These are phyloP conservation scores for Botrytis cinerea DNA, from an alignment of 2,329 filamentous ascomycete genomes.

Conservation along the genomic window DNA sequence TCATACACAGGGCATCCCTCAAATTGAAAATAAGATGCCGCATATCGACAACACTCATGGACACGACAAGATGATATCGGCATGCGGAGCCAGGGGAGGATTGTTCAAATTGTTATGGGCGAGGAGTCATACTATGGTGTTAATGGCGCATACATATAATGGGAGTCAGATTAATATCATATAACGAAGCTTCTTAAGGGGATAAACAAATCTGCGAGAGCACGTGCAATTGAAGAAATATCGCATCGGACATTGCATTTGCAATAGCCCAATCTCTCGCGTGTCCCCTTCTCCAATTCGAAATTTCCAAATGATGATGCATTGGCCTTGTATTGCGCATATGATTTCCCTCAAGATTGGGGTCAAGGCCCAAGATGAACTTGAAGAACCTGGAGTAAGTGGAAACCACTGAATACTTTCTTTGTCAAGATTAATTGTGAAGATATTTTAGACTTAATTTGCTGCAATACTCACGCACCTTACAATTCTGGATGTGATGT, in stretches of 20 bases:
- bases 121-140: not conserved
- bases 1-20: not conserved
- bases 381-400: too few species aligned
- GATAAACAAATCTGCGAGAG: not conserved
- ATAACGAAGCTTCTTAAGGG: not conserved
- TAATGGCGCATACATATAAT: conserved; percentile 10
- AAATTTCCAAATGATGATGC: not conserved
- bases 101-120: not conserved
- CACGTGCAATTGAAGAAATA: not conserved
- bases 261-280: not conserved
- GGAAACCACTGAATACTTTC: not conserved
- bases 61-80: not conserved
- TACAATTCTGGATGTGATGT: not conserved
- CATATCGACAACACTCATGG: not conserved
- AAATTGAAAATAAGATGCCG: not conserved
- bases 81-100: not conserved
- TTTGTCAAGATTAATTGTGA: not conserved
- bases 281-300: not conserved
- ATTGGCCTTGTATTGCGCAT: not conserved
- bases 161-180: conserved; percentile 1
- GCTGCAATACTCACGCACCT: too few species aligned
- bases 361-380: not conserved
- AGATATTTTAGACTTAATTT: not conserved
- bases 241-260: not conserved
- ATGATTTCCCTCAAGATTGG: not conserved